phyloP scores from a whole-genome alignment of 139 green algal genomes.

The Micractinium sp. region DNA sequence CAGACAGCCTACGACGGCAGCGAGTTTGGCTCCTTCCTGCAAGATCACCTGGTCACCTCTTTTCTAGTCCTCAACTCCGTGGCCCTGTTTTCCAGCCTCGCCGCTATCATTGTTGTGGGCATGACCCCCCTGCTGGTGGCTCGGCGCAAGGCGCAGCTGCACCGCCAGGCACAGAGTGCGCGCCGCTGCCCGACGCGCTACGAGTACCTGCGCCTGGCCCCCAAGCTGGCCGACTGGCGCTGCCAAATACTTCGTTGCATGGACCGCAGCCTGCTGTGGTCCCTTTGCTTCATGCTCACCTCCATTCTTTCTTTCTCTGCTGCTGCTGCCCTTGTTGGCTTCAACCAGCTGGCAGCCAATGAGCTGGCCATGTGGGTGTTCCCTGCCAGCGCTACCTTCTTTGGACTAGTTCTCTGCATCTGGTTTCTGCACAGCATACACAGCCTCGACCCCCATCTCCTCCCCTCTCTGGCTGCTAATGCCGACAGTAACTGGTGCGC shows the following conservation, averaged over 20 bases:
- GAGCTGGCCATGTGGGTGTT: slow-evolving; percentile 4
- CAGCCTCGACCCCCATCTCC: too few species aligned
- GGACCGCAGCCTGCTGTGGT: not conserved
- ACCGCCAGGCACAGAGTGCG: not conserved
- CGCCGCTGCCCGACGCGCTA: too few species aligned
- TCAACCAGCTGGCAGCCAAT: slow-evolving; percentile 2
- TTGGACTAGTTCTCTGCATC: not conserved
- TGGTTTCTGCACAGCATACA: not conserved
- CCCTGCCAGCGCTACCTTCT: not conserved
- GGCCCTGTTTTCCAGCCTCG: not conserved
- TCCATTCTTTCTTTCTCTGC: not conserved
- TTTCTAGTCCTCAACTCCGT: not conserved
- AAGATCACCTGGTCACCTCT: not conserved
- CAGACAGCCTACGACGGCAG: not conserved
- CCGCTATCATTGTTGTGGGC: slow-evolving; percentile 4
- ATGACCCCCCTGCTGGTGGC: not conserved
- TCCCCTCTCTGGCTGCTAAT: too few species aligned
- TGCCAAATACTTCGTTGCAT: not conserved
- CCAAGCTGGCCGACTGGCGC: not conserved
- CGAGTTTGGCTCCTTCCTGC: not conserved
- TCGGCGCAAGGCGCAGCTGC: not conserved
- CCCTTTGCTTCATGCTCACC: not conserved
- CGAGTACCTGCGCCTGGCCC: not conserved
- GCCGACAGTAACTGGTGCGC: too few species aligned
- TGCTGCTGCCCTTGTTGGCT: not conserved